These are phyloP conservation scores for Cyberlindnera meyerae DNA, from an alignment of 805 yeast genomes.

Conservation along the genomic window DNA sequence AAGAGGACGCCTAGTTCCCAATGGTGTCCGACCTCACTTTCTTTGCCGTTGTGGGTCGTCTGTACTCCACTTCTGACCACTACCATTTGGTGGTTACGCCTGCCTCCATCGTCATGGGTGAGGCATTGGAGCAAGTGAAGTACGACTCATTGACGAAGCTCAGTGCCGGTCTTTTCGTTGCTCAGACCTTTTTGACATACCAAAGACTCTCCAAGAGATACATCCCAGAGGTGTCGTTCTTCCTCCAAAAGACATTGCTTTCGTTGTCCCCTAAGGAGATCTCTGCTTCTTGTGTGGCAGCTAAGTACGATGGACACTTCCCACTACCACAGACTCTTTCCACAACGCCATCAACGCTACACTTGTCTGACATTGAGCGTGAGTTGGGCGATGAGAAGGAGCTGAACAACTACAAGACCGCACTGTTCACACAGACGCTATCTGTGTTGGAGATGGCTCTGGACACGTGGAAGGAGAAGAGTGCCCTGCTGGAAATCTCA, in stretches of 20 bases:
- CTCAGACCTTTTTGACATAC: slow-evolving; percentile 60
- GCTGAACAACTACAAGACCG: slow-evolving; percentile 17
- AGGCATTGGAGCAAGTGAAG: slow-evolving; percentile 54
- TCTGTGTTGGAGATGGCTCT: slow-evolving; percentile 28
- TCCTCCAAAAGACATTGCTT: slow-evolving; percentile 48
- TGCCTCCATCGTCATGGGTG: slow-evolving; percentile 65
- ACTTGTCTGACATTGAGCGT: slow-evolving; percentile 21
- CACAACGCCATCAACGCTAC: slow-evolving; percentile 9
- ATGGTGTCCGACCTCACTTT: slow-evolving; percentile 56
- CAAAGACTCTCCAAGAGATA: slow-evolving; percentile 78
- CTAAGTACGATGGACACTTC: slow-evolving; percentile 19
- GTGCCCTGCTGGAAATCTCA: slow-evolving; percentile 57
- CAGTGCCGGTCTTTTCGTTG: slow-evolving; percentile 60
- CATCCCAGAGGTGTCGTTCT: slow-evolving; percentile 70
- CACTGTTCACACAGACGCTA: slow-evolving; percentile 27
- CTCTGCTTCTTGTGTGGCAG: slow-evolving; percentile 7
- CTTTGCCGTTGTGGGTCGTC: slow-evolving; percentile 64
- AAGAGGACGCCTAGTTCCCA: slow-evolving; percentile 31
- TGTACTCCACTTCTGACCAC: slow-evolving; percentile 93
- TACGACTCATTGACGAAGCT: slow-evolving; percentile 36
- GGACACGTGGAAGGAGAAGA: slow-evolving; percentile 56
- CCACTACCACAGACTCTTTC: slow-evolving; percentile 17
- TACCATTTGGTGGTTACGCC: slow-evolving; percentile 91
- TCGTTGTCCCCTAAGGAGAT: slow-evolving; percentile 37
- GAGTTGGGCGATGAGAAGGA: slow-evolving; percentile 27